Evolutionary conservation across 768 basidiomycete species (phyloP), one percentile per base, ranked within the genome.

Genomic region (Collybia sordida): DNA sequence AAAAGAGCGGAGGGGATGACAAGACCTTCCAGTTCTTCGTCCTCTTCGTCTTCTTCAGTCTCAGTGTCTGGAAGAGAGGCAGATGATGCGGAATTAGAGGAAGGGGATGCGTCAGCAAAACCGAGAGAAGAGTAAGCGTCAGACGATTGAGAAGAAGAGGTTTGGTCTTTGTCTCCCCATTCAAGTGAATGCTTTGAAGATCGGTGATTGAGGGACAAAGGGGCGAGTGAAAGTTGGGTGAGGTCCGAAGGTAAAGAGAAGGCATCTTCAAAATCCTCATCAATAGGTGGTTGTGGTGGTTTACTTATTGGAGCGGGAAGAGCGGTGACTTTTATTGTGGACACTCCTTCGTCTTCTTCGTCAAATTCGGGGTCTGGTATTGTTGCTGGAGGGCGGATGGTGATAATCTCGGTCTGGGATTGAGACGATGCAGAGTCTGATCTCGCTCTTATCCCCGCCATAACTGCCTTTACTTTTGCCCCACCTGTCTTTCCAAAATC

Each of bases 91-190:
- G 86, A 88, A 51, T 82, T 85, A 22, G 87, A 88, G 11, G 88
- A 90, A 3, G 82, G 79, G 2, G 82, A 86, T 17, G 78, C 79
- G 55, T 85, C 84, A 36, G 82, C 81, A 55, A 92, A 86, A 43
- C 89, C 86, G 28, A 93, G 78, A 18, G 84, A 79, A 35, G 90
- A 91, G 59, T 89, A 91, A 7, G 88, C 81, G 64, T 93, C 91
- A 19, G 90, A 93, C n/a, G 90, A 92, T 60, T 89, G 88, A 12
- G 89, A 90, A 5, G 89, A 90, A 4, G 80, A 83, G 1, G 90
- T 88, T 39, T 88, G 82, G 59, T 93, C 88, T 63, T 82, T 88
- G 69, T 92, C 90, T 24, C 86, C 75, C 88, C 90, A 92, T 69
- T 91, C 90, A 22, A 93, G 75, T 0, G 90, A 91, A 44, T 81